A percentile compares a stretch with the other conserved stretches of the same genome.
Evolutionary conservation across 345 rosid genomes (phyloP).

Genomic region (Bruguiera sexangula): DNA sequence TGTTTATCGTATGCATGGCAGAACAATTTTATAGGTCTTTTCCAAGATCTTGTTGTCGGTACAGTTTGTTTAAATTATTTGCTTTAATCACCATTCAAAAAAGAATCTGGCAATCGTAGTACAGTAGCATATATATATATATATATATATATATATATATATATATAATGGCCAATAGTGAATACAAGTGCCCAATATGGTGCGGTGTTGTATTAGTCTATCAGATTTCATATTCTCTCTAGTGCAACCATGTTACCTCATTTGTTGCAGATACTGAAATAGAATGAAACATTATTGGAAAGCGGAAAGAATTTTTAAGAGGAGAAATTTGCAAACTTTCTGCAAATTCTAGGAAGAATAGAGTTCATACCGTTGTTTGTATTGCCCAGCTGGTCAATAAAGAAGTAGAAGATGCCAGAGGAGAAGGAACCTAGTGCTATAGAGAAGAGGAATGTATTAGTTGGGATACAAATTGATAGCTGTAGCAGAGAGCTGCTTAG

Average conservation of each 20-base stretch:
- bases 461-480: conserved; percentile 60
- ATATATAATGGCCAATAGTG: background rate
- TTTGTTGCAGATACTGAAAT: conserved; percentile 24
- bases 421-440: conserved; percentile 31
- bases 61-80: background rate
- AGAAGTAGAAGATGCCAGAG: conserved; percentile 32
- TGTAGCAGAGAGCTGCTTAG: conserved; percentile 63
- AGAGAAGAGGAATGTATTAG: conserved; percentile 55
- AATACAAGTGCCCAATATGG: background rate
- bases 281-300: conserved; percentile 14
- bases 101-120: conserved; percentile 19
- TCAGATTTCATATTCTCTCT: background rate
- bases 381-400: conserved; percentile 9
- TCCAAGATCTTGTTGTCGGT: conserved; percentile 13
- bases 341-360: conserved; percentile 21
- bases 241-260: background rate
- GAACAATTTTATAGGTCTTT: conserved; percentile 14
- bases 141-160: conserved; percentile 2
- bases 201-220: background rate
- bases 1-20: conserved; percentile 30
- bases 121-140: conserved; percentile 7
- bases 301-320: conserved; percentile 12
- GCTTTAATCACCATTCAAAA: conserved; percentile 10
- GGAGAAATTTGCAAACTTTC: conserved; percentile 16
- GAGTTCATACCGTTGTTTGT: conserved; percentile 12